phyloP scores from a whole-genome alignment of 306 rosid genomes.

The Senna siamea region DNA sequence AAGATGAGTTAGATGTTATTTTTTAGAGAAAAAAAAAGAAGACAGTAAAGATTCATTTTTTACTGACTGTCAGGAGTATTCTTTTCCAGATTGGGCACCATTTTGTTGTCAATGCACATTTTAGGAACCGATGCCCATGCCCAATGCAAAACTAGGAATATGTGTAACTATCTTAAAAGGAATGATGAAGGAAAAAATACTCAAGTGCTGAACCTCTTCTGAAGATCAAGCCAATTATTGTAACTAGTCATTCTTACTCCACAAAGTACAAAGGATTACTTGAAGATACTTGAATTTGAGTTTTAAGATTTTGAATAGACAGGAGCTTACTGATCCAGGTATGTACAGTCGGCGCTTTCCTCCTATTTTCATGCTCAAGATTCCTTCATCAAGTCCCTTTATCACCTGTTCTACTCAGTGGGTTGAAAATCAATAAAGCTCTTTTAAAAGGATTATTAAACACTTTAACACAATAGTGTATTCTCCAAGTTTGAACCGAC shows the following conservation, averaged over 20 bases:
- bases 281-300: conserved; percentile 7
- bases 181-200: not conserved
- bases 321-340: conserved; percentile 84
- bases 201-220: conserved; percentile 1
- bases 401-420: conserved; percentile 72
- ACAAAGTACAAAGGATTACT: not conserved
- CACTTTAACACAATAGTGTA: conserved; percentile 6
- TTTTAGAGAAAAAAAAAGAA: not conserved
- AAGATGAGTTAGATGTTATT: too few relatives aligned
- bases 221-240: conserved; percentile 6
- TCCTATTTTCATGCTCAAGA: conserved; percentile 83
- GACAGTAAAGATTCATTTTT: not conserved
- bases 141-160: conserved; percentile 13
- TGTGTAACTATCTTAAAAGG: not conserved
- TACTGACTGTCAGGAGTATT: conserved; percentile 2
- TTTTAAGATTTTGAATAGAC: conserved; percentile 23
- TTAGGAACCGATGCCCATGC: conserved; percentile 18
- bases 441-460: not conserved
- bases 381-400: conserved; percentile 97
- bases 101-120: conserved; percentile 22
- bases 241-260: conserved; percentile 16
- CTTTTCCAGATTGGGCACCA: not conserved
- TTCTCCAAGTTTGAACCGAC: conserved; percentile 24
- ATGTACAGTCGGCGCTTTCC: conserved; percentile 91
- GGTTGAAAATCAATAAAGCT: conserved; percentile 36